Conservation (phyloP, 2,329 filamentous ascomycete genomes). For the Venturia asperata region DNA sequence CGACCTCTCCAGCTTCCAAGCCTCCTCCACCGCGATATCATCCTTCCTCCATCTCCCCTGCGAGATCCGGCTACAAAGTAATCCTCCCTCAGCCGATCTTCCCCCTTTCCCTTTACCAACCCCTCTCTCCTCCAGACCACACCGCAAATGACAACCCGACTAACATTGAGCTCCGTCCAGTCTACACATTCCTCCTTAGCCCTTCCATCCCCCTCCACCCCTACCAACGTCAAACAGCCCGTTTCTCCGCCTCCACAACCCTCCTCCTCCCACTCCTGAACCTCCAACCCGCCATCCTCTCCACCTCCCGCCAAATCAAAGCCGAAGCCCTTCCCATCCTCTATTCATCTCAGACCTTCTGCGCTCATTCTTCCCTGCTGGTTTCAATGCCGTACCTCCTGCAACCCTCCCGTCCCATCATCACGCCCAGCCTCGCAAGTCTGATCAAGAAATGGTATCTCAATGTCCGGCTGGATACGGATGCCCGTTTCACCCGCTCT, state of each 20-base stretch:
- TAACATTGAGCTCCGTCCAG: background rate
- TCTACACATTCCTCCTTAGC: background rate
- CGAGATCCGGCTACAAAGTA: constrained; percentile 56
- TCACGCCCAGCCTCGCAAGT: constrained; percentile 26
- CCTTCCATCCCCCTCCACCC: constrained; percentile 19
- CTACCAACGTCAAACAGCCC: constrained; percentile 25
- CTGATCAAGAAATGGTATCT: constrained; percentile 41
- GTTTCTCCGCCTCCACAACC: constrained; percentile 21
- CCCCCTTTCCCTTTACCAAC: no score
- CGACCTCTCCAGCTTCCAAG: background rate
- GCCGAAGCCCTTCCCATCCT: constrained; percentile 39
- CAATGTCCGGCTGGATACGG: constrained; percentile 42
- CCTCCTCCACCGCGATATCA: background rate
- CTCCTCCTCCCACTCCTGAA: constrained; percentile 20
- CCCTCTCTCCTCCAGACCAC: constrained; percentile 24
- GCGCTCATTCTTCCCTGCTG: constrained; percentile 43
- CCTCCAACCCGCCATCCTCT: constrained; percentile 37
- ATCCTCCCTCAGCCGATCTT: constrained; percentile 21
- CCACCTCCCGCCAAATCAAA: constrained; percentile 36
- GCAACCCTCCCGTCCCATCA: constrained; percentile 32
- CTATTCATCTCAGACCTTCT: constrained; percentile 45
- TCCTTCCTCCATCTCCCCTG: constrained; percentile 45
- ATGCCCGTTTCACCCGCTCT: constrained; percentile 38
- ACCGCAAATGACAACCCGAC: background rate
- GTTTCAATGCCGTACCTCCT: constrained; percentile 39